phyloP scores from a whole-genome alignment of 257 asterid species.

The Nyctanthes arbortristis region DNA sequence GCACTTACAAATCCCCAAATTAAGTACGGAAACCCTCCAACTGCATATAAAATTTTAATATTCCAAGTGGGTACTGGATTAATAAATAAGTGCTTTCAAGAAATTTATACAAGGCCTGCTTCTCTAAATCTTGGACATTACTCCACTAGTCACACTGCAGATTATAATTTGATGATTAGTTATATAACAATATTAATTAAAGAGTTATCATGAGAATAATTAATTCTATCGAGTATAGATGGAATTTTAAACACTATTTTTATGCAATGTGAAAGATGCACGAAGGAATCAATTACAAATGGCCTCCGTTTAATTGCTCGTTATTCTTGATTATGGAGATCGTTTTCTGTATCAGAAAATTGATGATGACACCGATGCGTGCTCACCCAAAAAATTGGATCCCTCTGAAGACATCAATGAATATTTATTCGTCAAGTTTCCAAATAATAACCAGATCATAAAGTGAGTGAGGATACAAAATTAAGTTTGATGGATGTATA shows the following conservation, averaged over 20 bases:
- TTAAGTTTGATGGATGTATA: no score
- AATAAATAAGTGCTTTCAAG: conserved; percentile 42
- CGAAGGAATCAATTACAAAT: no score
- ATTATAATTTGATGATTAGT: neutral
- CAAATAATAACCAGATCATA: neutral
- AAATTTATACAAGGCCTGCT: conserved; percentile 62
- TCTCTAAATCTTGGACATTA: conserved; percentile 76
- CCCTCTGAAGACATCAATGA: no score
- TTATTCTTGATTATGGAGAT: conserved; percentile 71
- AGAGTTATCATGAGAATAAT: neutral
- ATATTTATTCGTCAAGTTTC: no score
- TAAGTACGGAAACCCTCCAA: conserved; percentile 46
- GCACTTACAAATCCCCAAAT: conserved; percentile 49
- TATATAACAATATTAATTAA: no score
- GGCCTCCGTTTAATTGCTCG: no score
- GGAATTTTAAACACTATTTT: no score
- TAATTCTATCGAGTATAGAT: no score
- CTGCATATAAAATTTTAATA: conserved; percentile 55
- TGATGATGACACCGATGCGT: conserved; percentile 85
- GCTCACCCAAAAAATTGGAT: conserved; percentile 59
- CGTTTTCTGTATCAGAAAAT: conserved; percentile 67
- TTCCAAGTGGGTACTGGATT: conserved; percentile 63
- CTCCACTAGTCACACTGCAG: conserved; percentile 58
- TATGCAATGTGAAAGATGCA: no score
- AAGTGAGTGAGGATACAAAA: neutral